Base-by-base conservation (phyloP, 2,329 filamentous ascomycete species). In the Lachnellula subtilissima region DNA sequence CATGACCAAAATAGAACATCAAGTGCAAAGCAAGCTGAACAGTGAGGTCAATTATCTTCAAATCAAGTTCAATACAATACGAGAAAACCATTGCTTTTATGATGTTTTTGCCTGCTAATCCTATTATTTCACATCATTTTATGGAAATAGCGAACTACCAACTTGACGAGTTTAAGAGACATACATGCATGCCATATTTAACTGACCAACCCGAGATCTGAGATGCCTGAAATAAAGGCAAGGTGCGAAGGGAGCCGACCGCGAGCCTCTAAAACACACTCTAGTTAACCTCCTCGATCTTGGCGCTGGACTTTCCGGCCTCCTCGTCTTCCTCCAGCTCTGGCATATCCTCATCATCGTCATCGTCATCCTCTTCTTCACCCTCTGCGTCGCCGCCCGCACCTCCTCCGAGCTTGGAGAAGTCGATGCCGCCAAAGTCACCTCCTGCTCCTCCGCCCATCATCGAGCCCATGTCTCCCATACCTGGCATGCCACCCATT, bases 391-490 rank as follows among this genome's bases (percentile, higher is more conserved):
- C 71, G 25, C 79, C 83, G 32, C 74, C 78, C 19, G 17, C 46
- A 35, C 48, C 48, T 36, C 80, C 86, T 61, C 86, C 87, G 61
- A 96, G 86, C 81, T 96, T 95, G 68, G 89, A 94, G 84, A 96
- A 96, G 76, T 96, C 91, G 71, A 96, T 94, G 68, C 89, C 89
- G 67, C 88, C 85, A 63, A 94, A 90, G 73, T 91, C 89, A 64
- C 84, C 85, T 59, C 83, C 82, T 45, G 65, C 67, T 36, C 74
- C 69, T 32, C 28, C 28, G 37, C 69, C 68, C 67, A 71, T 69
- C 68, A 71, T 70, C 42, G 64, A 68, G 53, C 65, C 63, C 69
- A 71, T 70, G 52, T 70, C 67, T 40, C 74, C 74, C 70, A 73
- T 76, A 54, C 75, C 77, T 48, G 62, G 64, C 67, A 70, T 70